Percentiles rank a stretch among this genome's conserved stretches.
Conservation (phyloP, 2,329 filamentous ascomycete genomes). For the Bisporella sp. region DNA sequence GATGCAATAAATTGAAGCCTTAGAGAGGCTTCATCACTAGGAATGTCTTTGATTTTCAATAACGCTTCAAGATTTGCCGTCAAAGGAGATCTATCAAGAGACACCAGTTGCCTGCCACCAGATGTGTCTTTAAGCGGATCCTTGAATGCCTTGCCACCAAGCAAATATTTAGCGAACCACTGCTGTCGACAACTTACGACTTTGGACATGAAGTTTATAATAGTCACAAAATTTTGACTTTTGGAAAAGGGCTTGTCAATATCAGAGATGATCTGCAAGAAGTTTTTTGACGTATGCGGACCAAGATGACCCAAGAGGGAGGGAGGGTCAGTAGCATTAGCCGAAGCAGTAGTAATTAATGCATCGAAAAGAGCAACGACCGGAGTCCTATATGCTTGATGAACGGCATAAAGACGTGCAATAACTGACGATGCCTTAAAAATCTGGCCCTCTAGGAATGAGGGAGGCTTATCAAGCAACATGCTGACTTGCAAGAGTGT, state of each 20-base stretch:
- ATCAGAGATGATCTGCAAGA: slow-evolving; percentile 70
- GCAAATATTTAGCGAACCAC: slow-evolving; percentile 89
- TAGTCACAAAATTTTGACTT: slow-evolving; percentile 54
- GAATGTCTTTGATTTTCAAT: slow-evolving; percentile 54
- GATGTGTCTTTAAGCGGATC: slow-evolving; percentile 55
- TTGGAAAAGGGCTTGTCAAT: slow-evolving; percentile 71
- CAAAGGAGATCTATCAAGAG: slow-evolving; percentile 58
- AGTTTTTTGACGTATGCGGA: slow-evolving; percentile 73
- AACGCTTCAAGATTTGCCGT: slow-evolving; percentile 66
- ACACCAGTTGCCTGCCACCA: slow-evolving; percentile 37
- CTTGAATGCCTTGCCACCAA: slow-evolving; percentile 80
- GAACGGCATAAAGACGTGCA: slow-evolving; percentile 66
- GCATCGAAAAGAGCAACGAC: slow-evolving; percentile 65
- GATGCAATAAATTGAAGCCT: slow-evolving; percentile 82
- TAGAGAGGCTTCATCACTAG: slow-evolving; percentile 60
- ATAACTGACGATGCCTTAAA: slow-evolving; percentile 76
- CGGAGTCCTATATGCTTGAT: slow-evolving; percentile 57
- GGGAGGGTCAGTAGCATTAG: slow-evolving; percentile 67
- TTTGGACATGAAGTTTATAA: slow-evolving; percentile 82
- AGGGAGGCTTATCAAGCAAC: slow-evolving; percentile 53
- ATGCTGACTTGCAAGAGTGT: slow-evolving; percentile 65
- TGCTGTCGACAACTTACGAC: slow-evolving; percentile 87
- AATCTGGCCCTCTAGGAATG: slow-evolving; percentile 66
- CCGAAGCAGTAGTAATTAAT: slow-evolving; percentile 63
- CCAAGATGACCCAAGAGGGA: slow-evolving; percentile 90